A percentile compares a stretch with the other conserved stretches of the same genome.
Evolutionary conservation across 257 asterid species (phyloP).

Genomic region (Euphrasia confusa): DNA sequence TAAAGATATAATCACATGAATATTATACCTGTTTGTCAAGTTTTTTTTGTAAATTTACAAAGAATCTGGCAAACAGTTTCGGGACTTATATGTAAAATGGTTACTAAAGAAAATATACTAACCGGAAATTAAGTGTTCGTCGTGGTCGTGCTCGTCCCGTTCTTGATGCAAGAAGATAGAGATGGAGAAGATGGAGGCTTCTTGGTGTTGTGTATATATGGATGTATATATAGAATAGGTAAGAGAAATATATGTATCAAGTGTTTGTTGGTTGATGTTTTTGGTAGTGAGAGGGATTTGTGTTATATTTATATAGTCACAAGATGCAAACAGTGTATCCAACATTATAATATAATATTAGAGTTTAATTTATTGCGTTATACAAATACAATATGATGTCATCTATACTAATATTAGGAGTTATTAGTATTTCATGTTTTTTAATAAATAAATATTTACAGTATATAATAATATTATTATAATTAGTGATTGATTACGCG

Average conservation of each 20-base stretch:
- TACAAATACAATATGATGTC: too few species aligned
- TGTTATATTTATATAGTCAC: constrained; percentile 27
- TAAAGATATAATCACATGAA: too few species aligned
- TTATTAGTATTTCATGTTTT: too few species aligned
- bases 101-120: constrained; percentile 26
- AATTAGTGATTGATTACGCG: constrained; percentile 64
- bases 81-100: too few species aligned
- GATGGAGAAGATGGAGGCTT: constrained; percentile 1
- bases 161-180: constrained; percentile 13
- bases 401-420: too few species aligned
- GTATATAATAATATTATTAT: constrained; percentile 5
- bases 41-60: too few species aligned
- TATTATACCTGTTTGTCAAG: too few species aligned
- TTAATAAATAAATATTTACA: background rate
- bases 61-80: too few species aligned
- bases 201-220: background rate
- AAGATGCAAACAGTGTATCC: constrained; percentile 13
- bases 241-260: constrained; percentile 10
- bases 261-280: constrained; percentile 15
- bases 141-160: background rate
- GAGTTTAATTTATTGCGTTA: background rate
- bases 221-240: too few species aligned
- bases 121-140: background rate
- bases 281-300: constrained; percentile 30
- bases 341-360: background rate